phyloP scores from a whole-genome alignment of 129 eudicot species.

The Arctium minus region DNA sequence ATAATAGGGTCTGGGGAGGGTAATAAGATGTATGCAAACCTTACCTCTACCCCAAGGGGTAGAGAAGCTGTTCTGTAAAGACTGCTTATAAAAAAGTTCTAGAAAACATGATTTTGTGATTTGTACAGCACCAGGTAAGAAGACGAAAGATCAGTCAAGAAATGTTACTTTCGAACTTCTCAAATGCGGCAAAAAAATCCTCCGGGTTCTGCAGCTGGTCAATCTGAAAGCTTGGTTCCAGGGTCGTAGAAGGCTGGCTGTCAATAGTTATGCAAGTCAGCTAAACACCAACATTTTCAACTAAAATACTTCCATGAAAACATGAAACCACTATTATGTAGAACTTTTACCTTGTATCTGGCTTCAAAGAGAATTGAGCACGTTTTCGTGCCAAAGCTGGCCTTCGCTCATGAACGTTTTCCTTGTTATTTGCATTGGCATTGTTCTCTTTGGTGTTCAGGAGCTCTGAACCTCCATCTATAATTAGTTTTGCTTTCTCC shows the following conservation, averaged over 20 bases:
- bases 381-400: constrained; percentile 66
- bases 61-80: not conserved
- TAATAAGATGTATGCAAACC: not conserved
- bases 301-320: not conserved
- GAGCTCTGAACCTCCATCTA: constrained; percentile 42
- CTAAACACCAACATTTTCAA: not conserved
- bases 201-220: constrained; percentile 57
- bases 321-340: not conserved
- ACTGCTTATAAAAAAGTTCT: not conserved
- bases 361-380: constrained; percentile 69
- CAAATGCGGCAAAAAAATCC: constrained; percentile 62
- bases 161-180: constrained; percentile 53
- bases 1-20: not conserved
- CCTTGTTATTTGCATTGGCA: constrained; percentile 30
- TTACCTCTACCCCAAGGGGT: not conserved
- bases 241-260: constrained; percentile 50
- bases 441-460: constrained; percentile 28
- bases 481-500: constrained; percentile 57
- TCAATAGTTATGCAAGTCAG: constrained; percentile 21
- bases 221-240: constrained; percentile 47
- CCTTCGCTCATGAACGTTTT: constrained; percentile 54
- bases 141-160: not conserved
- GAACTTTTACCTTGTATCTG: constrained; percentile 44
- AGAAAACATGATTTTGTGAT: not conserved
- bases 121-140: not conserved